Conservation (phyloP, 306 rosid species). For the Prunus davidiana region DNA sequence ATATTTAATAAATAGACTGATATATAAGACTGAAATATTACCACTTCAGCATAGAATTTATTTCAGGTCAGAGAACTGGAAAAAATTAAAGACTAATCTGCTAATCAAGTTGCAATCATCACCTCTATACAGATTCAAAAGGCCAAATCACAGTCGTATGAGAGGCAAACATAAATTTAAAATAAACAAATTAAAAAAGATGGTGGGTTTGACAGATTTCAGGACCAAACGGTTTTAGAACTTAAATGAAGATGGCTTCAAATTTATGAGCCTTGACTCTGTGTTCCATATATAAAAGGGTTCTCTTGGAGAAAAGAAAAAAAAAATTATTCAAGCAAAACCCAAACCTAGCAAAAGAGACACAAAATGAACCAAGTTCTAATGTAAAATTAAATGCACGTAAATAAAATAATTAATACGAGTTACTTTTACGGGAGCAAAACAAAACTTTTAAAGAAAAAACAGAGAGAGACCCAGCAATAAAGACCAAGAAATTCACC, state of each 20-base stretch:
- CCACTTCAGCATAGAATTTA: neutral
- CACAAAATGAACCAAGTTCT: neutral
- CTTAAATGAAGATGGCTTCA: neutral
- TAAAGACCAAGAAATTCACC: neutral
- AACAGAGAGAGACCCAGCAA: neutral
- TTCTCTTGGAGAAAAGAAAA: too few relatives aligned
- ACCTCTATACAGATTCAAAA: conserved; percentile 5
- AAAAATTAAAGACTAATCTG: neutral
- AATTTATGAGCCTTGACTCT: neutral
- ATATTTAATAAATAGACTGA: neutral
- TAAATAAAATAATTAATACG: neutral
- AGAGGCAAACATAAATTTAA: neutral
- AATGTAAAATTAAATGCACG: neutral
- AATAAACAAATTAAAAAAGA: neutral
- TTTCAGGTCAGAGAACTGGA: conserved; percentile 16
- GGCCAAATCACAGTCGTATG: neutral
- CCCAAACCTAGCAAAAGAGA: neutral
- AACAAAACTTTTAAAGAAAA: neutral
- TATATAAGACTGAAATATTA: neutral
- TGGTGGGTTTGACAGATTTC: neutral
- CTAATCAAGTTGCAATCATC: neutral
- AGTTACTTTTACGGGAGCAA: too few relatives aligned
- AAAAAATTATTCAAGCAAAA: conserved; percentile 2
- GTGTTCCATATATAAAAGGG: neutral
- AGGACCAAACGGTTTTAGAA: neutral